Percentiles rank a stretch among this genome's conserved stretches.
phyloP scores from a whole-genome alignment of 176 grass and related monocot species.

The Oryza meridionalis region DNA sequence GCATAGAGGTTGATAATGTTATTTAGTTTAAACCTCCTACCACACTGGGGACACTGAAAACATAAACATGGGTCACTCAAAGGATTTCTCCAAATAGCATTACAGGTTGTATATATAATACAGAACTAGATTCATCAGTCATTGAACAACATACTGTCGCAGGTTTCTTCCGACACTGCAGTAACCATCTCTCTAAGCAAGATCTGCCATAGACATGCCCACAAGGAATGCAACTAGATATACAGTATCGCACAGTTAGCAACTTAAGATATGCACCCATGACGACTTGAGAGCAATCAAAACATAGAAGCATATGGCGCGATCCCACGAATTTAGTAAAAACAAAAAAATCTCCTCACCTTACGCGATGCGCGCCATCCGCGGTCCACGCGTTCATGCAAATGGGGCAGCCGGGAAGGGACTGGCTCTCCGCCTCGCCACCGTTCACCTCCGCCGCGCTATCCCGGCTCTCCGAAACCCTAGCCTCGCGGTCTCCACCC shows the following conservation, averaged over 20 bases:
- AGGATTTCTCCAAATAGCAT: slow-evolving; percentile 12
- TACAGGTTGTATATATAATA: slow-evolving; percentile 23
- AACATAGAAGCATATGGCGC: slow-evolving; percentile 3
- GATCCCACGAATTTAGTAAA: neutral
- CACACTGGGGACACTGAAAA: slow-evolving; percentile 90
- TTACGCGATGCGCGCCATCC: slow-evolving; percentile 81
- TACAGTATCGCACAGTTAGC: slow-evolving; percentile 30
- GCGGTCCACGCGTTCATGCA: slow-evolving; percentile 76
- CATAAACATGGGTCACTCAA: slow-evolving; percentile 20
- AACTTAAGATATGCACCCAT: slow-evolving; percentile 23
- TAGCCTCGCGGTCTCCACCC: neutral
- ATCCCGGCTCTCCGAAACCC: slow-evolving; percentile 11
- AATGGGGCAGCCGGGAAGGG: slow-evolving; percentile 64
- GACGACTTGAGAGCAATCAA: neutral
- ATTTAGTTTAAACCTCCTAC: slow-evolving; percentile 57
- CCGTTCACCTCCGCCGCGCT: neutral
- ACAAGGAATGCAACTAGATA: slow-evolving; percentile 91
- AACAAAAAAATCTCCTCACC: slow-evolving; percentile 44
- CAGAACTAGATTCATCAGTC: slow-evolving; percentile 12
- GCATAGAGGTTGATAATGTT: slow-evolving; percentile 87
- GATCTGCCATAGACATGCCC: slow-evolving; percentile 95
- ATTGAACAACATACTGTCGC: slow-evolving; percentile 68
- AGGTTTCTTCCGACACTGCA: slow-evolving; percentile 61
- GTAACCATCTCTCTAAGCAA: slow-evolving; percentile 83
- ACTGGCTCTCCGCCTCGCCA: slow-evolving; percentile 33